A percentile compares a stretch with the other conserved stretches of the same genome.
Conservation (phyloP, 2,329 filamentous ascomycete genomes). For the Penicillium sp. region DNA sequence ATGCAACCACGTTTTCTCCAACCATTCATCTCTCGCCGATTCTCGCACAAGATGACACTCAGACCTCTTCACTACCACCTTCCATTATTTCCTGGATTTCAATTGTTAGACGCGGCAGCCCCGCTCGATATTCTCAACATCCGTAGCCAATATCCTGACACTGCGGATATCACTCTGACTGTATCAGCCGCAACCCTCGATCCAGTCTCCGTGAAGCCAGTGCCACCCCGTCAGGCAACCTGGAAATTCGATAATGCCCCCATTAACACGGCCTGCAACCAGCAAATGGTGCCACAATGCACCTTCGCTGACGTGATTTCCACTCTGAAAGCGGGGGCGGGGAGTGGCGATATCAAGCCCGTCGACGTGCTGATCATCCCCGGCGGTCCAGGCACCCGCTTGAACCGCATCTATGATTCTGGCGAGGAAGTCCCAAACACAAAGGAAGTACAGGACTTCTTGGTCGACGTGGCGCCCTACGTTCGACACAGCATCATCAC, state of each 20-base stretch:
- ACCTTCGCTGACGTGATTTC: conserved; percentile 7
- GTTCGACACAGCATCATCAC: conserved; percentile 9
- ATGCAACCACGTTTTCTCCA: not conserved
- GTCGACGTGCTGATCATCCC: conserved; percentile 9
- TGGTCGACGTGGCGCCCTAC: conserved; percentile 3
- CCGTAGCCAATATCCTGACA: conserved; percentile 3
- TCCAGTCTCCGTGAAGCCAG: conserved; percentile 10
- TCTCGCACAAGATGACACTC: conserved; percentile 2
- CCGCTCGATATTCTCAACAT: conserved; percentile 13
- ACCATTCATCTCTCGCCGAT: not conserved
- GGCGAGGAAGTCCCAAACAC: conserved; percentile 3
- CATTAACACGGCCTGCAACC: conserved; percentile 3
- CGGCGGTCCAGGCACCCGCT: conserved; percentile 3
- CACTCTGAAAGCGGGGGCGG: conserved; percentile 3
- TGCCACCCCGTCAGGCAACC: not conserved
- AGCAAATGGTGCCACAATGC: conserved; percentile 8
- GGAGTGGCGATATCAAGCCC: conserved; percentile 1
- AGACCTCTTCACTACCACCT: conserved; percentile 11
- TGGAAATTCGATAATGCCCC: conserved; percentile 4
- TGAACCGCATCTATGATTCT: conserved; percentile 1
- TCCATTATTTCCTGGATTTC: conserved; percentile 9
- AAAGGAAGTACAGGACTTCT: conserved; percentile 4
- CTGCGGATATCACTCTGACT: conserved; percentile 5
- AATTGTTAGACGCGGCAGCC: conserved; percentile 4
- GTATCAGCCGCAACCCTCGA: conserved; percentile 7